Evolutionary conservation across 208 protist species (phyloP).

Genomic region (Leishmania arabica): DNA sequence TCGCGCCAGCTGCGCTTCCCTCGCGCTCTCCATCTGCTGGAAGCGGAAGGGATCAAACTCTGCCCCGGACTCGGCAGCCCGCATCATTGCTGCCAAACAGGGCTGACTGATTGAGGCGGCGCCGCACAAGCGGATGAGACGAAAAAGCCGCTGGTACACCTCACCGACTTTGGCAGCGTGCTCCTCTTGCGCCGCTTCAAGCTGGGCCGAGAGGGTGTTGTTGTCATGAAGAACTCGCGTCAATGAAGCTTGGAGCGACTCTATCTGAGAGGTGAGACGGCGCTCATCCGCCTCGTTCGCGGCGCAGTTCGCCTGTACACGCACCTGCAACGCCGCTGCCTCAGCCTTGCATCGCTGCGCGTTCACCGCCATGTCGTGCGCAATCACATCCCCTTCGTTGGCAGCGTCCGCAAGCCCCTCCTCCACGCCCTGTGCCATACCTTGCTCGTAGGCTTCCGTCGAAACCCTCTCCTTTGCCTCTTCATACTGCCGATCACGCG

Average conservation of each 20-base stretch:
- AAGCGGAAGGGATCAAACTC: slow-evolving; percentile 33
- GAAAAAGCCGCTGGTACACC: slow-evolving; percentile 24
- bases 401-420: slow-evolving; percentile 53
- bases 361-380: slow-evolving; percentile 54
- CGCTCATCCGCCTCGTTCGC: slow-evolving; percentile 52
- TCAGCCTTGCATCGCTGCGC: slow-evolving; percentile 53
- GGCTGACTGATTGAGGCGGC: slow-evolving; percentile 30
- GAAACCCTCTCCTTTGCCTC: slow-evolving; percentile 49
- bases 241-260: slow-evolving; percentile 33
- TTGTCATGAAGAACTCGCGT: slow-evolving; percentile 25
- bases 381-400: slow-evolving; percentile 48
- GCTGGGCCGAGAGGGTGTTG: slow-evolving; percentile 15
- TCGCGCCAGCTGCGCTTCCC: slow-evolving; percentile 21
- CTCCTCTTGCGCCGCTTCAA: slow-evolving; percentile 26
- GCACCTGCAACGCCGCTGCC: slow-evolving; percentile 51
- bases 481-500: slow-evolving; percentile 55
- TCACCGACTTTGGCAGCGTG: slow-evolving; percentile 25
- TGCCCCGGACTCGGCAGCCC: slow-evolving; percentile 20
- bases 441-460: slow-evolving; percentile 60
- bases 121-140: slow-evolving; percentile 23
- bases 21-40: slow-evolving; percentile 19
- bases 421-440: slow-evolving; percentile 55
- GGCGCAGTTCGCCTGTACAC: slow-evolving; percentile 39
- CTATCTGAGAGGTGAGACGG: slow-evolving; percentile 38
- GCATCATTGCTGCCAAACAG: slow-evolving; percentile 31